phyloP scores from a whole-genome alignment of 352 stramenopile species.

The Phytophthora nicotianae region DNA sequence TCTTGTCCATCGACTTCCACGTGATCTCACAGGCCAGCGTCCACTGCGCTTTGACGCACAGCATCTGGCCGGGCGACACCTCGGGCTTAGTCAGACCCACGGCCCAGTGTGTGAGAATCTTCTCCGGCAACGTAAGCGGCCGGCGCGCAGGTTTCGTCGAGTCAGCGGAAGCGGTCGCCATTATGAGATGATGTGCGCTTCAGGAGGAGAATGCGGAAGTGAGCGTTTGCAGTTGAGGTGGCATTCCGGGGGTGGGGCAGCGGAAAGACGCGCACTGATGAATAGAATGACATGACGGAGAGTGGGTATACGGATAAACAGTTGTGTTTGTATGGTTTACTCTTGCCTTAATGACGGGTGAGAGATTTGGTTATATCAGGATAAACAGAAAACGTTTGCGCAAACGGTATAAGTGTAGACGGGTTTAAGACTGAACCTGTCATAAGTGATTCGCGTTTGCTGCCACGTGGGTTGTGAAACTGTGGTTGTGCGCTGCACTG shows the following conservation, averaged over 20 bases:
- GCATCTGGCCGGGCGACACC: constrained; percentile 73
- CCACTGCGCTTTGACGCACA: constrained; percentile 87
- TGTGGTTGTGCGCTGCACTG: neutral
- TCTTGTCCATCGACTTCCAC: constrained; percentile 92
- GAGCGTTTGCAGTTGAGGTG: constrained; percentile 4
- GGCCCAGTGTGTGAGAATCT: constrained; percentile 81
- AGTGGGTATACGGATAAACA: neutral
- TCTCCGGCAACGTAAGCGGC: constrained; percentile 80
- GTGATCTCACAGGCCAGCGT: constrained; percentile 87
- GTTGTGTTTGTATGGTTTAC: constrained; percentile 6
- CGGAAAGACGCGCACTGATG: neutral
- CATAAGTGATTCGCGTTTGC: constrained; percentile 7
- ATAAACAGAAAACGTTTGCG: constrained; percentile 21
- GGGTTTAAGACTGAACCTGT: neutral
- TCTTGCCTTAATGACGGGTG: neutral
- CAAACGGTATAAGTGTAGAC: constrained; percentile 24
- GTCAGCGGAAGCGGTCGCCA: constrained; percentile 18
- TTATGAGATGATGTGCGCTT: constrained; percentile 4
- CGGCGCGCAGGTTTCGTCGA: constrained; percentile 34
- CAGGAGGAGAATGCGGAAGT: constrained; percentile 27
- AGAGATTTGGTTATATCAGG: neutral
- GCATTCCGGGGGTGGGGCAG: constrained; percentile 31
- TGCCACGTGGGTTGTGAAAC: neutral
- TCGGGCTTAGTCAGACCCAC: constrained; percentile 71
- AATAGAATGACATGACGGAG: constrained; percentile 11